Conservation (phyloP, 73 alveolate genomes). For the Durusdinium trenchii region DNA sequence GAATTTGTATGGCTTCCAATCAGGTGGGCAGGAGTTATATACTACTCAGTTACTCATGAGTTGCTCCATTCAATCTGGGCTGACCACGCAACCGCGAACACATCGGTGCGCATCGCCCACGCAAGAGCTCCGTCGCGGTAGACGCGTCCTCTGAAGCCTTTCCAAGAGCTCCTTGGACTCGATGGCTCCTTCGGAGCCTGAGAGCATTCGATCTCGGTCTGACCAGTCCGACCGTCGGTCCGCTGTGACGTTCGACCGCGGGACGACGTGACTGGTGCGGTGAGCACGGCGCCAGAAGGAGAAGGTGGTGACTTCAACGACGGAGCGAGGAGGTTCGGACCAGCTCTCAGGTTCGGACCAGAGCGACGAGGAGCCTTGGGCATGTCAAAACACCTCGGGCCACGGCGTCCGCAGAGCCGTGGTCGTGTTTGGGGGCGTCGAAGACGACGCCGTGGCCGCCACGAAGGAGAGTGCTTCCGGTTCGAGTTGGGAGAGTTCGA, state of each 20-base stretch:
- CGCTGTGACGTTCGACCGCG: background rate
- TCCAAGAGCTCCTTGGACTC: constrained; percentile 24
- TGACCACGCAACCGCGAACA: background rate
- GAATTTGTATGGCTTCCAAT: background rate
- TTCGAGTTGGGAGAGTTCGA: background rate
- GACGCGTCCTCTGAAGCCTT: constrained; percentile 50
- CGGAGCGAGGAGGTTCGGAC: background rate
- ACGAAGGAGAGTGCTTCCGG: background rate
- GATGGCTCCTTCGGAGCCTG: constrained; percentile 79
- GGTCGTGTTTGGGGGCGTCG: background rate
- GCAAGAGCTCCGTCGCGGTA: no score
- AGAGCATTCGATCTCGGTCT: background rate
- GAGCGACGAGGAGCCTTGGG: constrained; percentile 61
- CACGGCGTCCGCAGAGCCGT: no score
- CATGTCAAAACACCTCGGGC: constrained; percentile 35
- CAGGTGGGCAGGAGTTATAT: background rate
- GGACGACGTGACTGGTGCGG: background rate
- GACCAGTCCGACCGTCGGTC: background rate
- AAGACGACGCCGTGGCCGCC: background rate
- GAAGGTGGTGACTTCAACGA: no score
- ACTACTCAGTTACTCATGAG: background rate
- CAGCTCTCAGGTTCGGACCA: background rate
- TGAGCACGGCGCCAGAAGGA: background rate
- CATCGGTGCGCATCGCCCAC: background rate
- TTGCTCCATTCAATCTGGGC: background rate